A percentile compares a stretch with the other conserved stretches of the same genome.
Evolutionary conservation across 2,329 filamentous ascomycete genomes (phyloP).

Genomic region (Teratosphaeria nubilosa): DNA sequence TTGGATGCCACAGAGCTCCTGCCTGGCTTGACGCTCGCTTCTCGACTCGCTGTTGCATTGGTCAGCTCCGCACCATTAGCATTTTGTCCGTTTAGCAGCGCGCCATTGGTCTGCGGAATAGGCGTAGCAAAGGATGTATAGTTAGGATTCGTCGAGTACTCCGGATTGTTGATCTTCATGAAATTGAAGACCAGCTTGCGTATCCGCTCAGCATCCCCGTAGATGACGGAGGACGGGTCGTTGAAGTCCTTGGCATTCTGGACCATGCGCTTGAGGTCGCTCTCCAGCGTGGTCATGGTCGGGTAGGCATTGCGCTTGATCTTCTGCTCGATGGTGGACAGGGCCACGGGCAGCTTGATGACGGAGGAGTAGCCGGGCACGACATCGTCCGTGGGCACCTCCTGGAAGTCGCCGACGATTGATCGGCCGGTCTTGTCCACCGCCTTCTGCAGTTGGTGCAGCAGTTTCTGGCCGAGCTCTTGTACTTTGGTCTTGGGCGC

Average conservation of each 20-base stretch:
- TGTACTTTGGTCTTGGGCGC: slow-evolving; percentile 27
- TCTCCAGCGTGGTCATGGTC: slow-evolving; percentile 64
- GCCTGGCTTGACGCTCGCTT: slow-evolving; percentile 9
- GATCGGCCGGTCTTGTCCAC: slow-evolving; percentile 75
- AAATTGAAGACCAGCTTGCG: slow-evolving; percentile 78
- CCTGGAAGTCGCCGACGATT: slow-evolving; percentile 66
- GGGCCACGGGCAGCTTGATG: slow-evolving; percentile 67
- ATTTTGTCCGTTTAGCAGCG: slow-evolving; percentile 9
- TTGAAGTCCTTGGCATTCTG: slow-evolving; percentile 81
- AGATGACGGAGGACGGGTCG: slow-evolving; percentile 59
- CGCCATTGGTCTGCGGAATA: slow-evolving; percentile 43
- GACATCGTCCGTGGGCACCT: slow-evolving; percentile 42
- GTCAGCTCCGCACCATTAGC: slow-evolving; percentile 11
- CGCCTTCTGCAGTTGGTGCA: slow-evolving; percentile 65
- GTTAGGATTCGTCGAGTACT: slow-evolving; percentile 55
- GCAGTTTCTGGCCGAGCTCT: slow-evolving; percentile 58
- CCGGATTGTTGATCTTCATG: slow-evolving; percentile 79
- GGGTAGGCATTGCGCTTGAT: slow-evolving; percentile 59
- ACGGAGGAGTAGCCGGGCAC: slow-evolving; percentile 68
- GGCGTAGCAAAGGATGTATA: slow-evolving; percentile 68
- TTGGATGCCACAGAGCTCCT: slow-evolving; percentile 11
- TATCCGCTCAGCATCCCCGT: slow-evolving; percentile 76
- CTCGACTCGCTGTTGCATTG: neutral
- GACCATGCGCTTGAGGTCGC: slow-evolving; percentile 80
- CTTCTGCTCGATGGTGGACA: slow-evolving; percentile 66